A percentile compares a stretch with the other conserved stretches of the same genome.
Evolutionary conservation across 1,139 yeast species (phyloP).

Genomic region (Geotrichum cucujoidarum): DNA sequence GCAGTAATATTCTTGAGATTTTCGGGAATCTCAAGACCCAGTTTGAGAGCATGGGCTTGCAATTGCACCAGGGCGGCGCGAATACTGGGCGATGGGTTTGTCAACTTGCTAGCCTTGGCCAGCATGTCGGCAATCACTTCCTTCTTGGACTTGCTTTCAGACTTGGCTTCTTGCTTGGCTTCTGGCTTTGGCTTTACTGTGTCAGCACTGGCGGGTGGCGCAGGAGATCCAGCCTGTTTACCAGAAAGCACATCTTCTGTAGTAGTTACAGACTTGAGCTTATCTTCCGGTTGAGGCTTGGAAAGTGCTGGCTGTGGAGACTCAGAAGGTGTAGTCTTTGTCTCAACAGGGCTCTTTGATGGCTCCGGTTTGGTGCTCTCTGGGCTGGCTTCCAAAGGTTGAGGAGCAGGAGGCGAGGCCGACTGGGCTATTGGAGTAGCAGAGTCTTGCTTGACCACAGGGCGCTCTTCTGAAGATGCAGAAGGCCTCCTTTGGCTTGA

Average conservation of each 20-base stretch:
- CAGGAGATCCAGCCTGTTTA: too few species aligned
- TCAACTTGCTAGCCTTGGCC: slow-evolving; percentile 37
- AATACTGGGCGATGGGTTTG: slow-evolving; percentile 36
- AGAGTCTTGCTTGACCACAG: neutral
- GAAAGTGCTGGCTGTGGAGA: too few species aligned
- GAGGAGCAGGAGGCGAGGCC: too few species aligned
- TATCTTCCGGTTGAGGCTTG: neutral
- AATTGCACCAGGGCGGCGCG: slow-evolving; percentile 36
- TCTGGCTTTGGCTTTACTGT: too few species aligned
- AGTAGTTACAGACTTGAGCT: neutral
- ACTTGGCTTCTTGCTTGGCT: neutral
- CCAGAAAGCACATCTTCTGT: too few species aligned
- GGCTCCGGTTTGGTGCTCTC: too few species aligned
- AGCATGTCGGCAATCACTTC: slow-evolving; percentile 35
- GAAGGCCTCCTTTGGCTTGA: slow-evolving; percentile 1
- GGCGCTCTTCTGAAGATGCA: neutral
- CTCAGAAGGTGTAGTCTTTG: too few species aligned
- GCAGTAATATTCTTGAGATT: neutral
- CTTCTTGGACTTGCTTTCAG: slow-evolving; percentile 21
- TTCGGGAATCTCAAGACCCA: slow-evolving; percentile 18
- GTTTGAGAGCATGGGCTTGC: slow-evolving; percentile 32
- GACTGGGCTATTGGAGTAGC: too few species aligned
- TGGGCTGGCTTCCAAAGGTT: too few species aligned
- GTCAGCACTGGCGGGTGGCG: too few species aligned
- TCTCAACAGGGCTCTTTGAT: too few species aligned